Evolutionary conservation across 2,329 filamentous ascomycete species (phyloP), one percentile per base, ranked within the genome.

Genomic region (Gyromitra esculenta): DNA sequence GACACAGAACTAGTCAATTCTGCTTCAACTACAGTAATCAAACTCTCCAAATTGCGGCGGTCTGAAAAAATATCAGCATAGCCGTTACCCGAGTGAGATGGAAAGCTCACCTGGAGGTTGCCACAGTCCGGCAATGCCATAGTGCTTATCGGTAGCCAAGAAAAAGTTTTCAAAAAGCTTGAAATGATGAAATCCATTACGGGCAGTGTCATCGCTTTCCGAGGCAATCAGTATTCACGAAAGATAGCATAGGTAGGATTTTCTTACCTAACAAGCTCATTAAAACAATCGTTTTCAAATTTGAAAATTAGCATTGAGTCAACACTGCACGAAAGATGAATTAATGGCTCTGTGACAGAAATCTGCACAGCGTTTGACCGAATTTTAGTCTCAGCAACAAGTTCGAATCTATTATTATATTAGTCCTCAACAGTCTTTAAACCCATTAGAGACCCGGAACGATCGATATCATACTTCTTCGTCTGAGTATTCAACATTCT

Each of bases 1-100:
- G 89, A 84, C 50, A 92, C 85, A 0, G 89, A 88, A 3, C 85
- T 84, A 0, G 86, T 84, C n/a, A 91, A 83, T 48, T 86, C 83
- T 0, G 87, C 89, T 75, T 89, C 86, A 71, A 91, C 89, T 0
- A 91, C 80, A 1, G 82, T 82, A 21, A 67, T 73, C n/a, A 81
- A 63, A 45, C 68, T 79, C 50, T 79, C 76, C 2, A 78, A 56
- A 59, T 77, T 75, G 9, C 79, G 74, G 31, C 63, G 73, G 37
- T 79, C 80, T 77, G 21, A 57, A 60, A 56, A 50, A 13, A 21
- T 45, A 37, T 77, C 9, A 76, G 45, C 39, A 59, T 31, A 54
- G 41, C 18, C 41, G 66, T 25, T 18, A 31, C 5, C 15, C 13
- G 5, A 35, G 15, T 4, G 18, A 25, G 39, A 18, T 70, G 56